A percentile compares a stretch with the other conserved stretches of the same genome.
Evolutionary conservation across 2,329 filamentous ascomycete genomes (phyloP).

Genomic region (Amesomyces nigricolor): DNA sequence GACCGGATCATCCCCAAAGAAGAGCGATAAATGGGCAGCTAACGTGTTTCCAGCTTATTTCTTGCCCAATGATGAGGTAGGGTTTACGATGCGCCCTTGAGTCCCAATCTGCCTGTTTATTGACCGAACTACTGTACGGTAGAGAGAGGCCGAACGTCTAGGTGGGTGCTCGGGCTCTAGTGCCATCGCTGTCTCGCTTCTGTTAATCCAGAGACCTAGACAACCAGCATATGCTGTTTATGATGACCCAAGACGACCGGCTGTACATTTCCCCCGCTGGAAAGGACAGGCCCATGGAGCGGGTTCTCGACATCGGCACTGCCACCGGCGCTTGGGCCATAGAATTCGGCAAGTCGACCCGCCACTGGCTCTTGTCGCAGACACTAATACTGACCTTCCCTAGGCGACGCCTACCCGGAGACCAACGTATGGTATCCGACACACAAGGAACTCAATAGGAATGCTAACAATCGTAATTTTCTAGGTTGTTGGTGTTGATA

Average conservation of each 20-base stretch:
- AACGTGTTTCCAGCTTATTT: not conserved
- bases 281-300: conserved; percentile 29
- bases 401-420: conserved; percentile 18
- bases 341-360: conserved; percentile 37
- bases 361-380: too few relatives aligned
- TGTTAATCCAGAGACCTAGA: not conserved
- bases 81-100: not conserved
- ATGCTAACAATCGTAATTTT: too few relatives aligned
- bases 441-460: conserved; percentile 11
- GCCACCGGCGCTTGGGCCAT: conserved; percentile 39
- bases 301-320: conserved; percentile 47
- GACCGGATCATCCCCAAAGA: too few relatives aligned
- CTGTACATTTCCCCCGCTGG: conserved; percentile 42
- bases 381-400: not conserved
- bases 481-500: too few relatives aligned
- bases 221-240: conserved; percentile 17
- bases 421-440: conserved; percentile 26
- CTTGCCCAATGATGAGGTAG: conserved; percentile 15
- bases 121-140: too few relatives aligned
- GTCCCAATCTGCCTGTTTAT: too few relatives aligned
- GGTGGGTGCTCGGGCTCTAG: not conserved
- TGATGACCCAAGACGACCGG: conserved; percentile 32
- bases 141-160: conserved; percentile 15
- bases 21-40: too few relatives aligned
- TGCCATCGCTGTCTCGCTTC: too few relatives aligned